Base-by-base conservation (phyloP, 164 flowering plant genomes). In the Brasenia schreberi region DNA sequence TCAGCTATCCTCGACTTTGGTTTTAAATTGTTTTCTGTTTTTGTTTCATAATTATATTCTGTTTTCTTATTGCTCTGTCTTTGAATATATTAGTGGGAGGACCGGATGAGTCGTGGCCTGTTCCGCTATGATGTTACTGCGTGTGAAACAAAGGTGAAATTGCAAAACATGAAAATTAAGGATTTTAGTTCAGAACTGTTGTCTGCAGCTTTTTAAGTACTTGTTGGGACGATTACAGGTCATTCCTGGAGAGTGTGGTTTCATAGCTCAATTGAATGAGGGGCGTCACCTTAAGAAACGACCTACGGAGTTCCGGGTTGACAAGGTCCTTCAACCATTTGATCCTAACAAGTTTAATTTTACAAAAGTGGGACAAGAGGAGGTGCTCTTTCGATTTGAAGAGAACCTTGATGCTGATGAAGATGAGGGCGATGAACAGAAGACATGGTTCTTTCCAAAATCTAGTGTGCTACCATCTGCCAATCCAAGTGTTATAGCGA, bases 311-410 rank as follows among this genome's bases (percentile, higher is more conserved):
- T 91, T 91, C 66, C 74, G 87, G 16, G 85, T 88, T 23, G 92
- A 92, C 63, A 71, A 75, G 74, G 96, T 89, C 5, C 82, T 92
- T 39, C 98, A 92, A 76, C 83, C 94, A 9, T 92, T 92, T 70
- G 98, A 92, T 73, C 84, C 69, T 53, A 83, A 45, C 69, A 89
- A 89, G 69, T 92, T 92, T 83, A 92, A 88, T 68, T 92, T 92
- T 80, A 88, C 90, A 59, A 89, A 92, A 71, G 85, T 89, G 72
- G 98, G 98, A 10, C 90, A 92, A 66, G 98, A 92, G 67, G 96
- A 91, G 71, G 85, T 85, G 59, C 85, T 89, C 59, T 88, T 90
- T 75, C 73, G 77, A 70, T 90, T 90, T 66, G 84, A 87, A 62
- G 78, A 74, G 53, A 81, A 82, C 65, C 16, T 9, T 14, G 56